Evolutionary conservation across 192 early-diverging fungal species (phyloP), one percentile per base, ranked within the genome.

Genomic region (Entomortierella parvispora): DNA sequence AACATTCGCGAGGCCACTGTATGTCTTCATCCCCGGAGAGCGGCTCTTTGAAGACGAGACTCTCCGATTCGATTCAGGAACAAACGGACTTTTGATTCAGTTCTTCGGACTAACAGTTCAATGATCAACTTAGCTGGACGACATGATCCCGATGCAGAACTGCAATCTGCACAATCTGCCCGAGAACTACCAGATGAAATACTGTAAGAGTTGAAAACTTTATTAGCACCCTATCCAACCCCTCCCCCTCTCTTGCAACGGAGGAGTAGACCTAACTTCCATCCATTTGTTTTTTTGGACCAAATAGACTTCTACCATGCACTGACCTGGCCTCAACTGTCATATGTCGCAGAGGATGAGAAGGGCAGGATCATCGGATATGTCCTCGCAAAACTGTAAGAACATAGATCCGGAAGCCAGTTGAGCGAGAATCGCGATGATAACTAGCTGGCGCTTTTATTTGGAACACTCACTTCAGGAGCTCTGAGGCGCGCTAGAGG

Each of bases 151-250:
- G 20, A 97, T 99, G 90, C 98, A 99, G 83, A 90, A 94, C 68
- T 98, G 96, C 89, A 99, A 99, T 82, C 84, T 99, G 59, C 86
- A 89, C 59, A 98, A 99, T 81, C 86, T 99, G 42, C 98, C 98
- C 10, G 98, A 99, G 84, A 99, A 99, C 90, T 99, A 99, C 82
- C 93, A 95, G 76, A 96, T 99, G 93, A 99, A 99, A 82, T 99
- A 99, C 85, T 99, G 91, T 86, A 89, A 88, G 81, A 53, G 20
- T 52, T 53, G 15, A 31, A 18, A 31, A 3, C 6, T n/a, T 49
- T 49, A 23, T 4, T 28, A n/a, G n/a, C n/a, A n/a, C n/a, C n/a
- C 15, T 32, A 20, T 6, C 37, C 17, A 26, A 42, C 15, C 14
- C 25, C 23, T 62, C 12, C 34, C 29, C n/a, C n/a, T n/a, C n/a